A percentile compares a stretch with the other conserved stretches of the same genome.
phyloP scores from a whole-genome alignment of 2,329 filamentous ascomycete species.

The Hypoxylon sp. region DNA sequence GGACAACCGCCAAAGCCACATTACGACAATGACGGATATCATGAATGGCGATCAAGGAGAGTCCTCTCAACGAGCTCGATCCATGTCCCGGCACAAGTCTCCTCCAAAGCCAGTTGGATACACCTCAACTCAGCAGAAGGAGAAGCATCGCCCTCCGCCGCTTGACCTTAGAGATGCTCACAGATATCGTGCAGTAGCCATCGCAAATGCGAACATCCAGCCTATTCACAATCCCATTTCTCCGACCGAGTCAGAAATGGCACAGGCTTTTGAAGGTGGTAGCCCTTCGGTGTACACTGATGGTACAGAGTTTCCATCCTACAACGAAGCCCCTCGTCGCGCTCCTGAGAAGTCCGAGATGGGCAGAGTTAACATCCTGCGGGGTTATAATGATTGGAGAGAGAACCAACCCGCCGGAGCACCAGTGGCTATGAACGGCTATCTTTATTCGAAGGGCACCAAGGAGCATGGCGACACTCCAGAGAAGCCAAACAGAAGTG shows the following conservation, averaged over 20 bases:
- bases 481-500: not conserved
- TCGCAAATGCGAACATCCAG: constrained; percentile 28
- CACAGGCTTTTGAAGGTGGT: constrained; percentile 20
- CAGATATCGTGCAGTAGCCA: constrained; percentile 28
- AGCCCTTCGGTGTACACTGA: constrained; percentile 45
- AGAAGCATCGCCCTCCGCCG: constrained; percentile 39
- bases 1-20: constrained; percentile 34
- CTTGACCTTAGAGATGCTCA: constrained; percentile 40
- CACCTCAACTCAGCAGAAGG: constrained; percentile 4
- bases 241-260: constrained; percentile 15
- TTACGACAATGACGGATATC: constrained; percentile 49
- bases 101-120: constrained; percentile 29
- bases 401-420: constrained; percentile 1
- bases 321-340: constrained; percentile 42
- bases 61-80: constrained; percentile 10
- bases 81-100: constrained; percentile 35
- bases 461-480: constrained; percentile 1
- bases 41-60: constrained; percentile 7
- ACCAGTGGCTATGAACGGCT: not conserved
- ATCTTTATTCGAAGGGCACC: constrained; percentile 24
- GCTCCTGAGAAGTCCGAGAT: constrained; percentile 20
- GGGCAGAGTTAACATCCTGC: constrained; percentile 39
- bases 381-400: constrained; percentile 45
- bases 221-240: constrained; percentile 42
- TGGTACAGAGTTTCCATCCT: constrained; percentile 20